These are phyloP conservation scores for Boletus speciosus DNA, from an alignment of 768 basidiomycete genomes.

Conservation along the genomic window DNA sequence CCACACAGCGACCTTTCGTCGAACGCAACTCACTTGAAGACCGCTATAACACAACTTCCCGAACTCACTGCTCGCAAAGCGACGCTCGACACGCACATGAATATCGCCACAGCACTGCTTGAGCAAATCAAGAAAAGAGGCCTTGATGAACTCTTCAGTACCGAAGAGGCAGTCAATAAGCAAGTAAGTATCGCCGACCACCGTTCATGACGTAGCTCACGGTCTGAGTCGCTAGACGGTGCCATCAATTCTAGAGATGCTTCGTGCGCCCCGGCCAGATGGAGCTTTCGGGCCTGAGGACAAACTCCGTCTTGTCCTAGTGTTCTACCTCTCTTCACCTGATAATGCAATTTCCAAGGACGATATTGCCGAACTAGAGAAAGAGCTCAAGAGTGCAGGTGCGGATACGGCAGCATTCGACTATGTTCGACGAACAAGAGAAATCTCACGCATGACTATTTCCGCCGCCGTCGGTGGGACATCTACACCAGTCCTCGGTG, in stretches of 20 bases:
- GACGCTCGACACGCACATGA: constrained; percentile 98
- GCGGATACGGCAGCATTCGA: constrained; percentile 83
- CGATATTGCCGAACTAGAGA: constrained; percentile 83
- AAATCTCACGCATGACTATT: constrained; percentile 89
- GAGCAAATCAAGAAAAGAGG: constrained; percentile 95
- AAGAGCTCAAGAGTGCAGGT: constrained; percentile 77
- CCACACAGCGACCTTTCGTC: constrained; percentile 70
- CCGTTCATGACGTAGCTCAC: neutral
- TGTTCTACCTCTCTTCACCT: constrained; percentile 87
- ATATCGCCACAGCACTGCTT: constrained; percentile 92
- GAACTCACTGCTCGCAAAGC: constrained; percentile 96
- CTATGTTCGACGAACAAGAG: constrained; percentile 87
- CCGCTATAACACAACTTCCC: constrained; percentile 94
- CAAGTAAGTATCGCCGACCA: constrained; percentile 47
- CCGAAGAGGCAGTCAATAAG: constrained; percentile 86
- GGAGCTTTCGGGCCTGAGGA: constrained; percentile 69
- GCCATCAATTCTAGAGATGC: constrained; percentile 75
- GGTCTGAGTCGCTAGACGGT: constrained; percentile 50
- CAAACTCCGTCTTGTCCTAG: constrained; percentile 91
- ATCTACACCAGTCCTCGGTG: constrained; percentile 65
- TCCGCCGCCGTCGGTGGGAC: constrained; percentile 57
- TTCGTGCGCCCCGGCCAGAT: constrained; percentile 70
- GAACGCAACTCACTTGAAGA: constrained; percentile 92
- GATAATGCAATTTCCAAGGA: constrained; percentile 83
- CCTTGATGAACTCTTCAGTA: constrained; percentile 95